Evolutionary conservation across 2,329 filamentous ascomycete species (phyloP), one percentile per base, ranked within the genome.

Genomic region (Fusarium anguioides): DNA sequence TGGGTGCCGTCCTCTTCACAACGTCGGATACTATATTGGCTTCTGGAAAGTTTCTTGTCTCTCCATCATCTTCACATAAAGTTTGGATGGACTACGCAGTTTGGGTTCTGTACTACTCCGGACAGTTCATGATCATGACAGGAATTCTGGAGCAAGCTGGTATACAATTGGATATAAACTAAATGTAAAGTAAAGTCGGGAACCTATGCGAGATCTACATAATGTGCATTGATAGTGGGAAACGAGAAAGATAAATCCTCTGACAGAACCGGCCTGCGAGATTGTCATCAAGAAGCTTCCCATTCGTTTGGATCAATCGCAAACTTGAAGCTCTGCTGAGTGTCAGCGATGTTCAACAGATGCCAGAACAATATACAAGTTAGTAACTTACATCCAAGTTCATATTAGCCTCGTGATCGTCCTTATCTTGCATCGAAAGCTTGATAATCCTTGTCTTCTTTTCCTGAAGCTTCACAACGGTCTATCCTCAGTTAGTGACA

Each of bases 381-480:
- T n/a, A n/a, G 0, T 1, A 6, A 2, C 59, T 39, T 51, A 58
- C 60, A 31, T 64, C 60, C n/a, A 64, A 15, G 10, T 42, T 23
- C 5, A 27, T 23, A 10, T 51, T 26, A 1, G 59, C 8, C 4
- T 46, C 44, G 2, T 17, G 10, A 3, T n/a, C 4, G 1, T 58
- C 51, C 4, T 33, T 58, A 1, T 64, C 59, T 17, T 64, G 60
- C 45, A 64, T 64, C 0, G 60, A 64, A 2, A 64, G 6, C 8
- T 58, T 64, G 17, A 64, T 42, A 8, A 64, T 64, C 0, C 29
- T 40, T 0, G 45, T 58, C 21, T 64, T 63, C 4, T 29, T 64
- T 0, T 58, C 17, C 17, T 63, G 60, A 0, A 64, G 27, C 2
- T 63, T 64, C 1, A 47, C 20, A 1, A 64, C 29, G 1, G 27